These are phyloP conservation scores for Cornus controversa DNA, from an alignment of 148 eudicot genomes.

Conservation along the genomic window DNA sequence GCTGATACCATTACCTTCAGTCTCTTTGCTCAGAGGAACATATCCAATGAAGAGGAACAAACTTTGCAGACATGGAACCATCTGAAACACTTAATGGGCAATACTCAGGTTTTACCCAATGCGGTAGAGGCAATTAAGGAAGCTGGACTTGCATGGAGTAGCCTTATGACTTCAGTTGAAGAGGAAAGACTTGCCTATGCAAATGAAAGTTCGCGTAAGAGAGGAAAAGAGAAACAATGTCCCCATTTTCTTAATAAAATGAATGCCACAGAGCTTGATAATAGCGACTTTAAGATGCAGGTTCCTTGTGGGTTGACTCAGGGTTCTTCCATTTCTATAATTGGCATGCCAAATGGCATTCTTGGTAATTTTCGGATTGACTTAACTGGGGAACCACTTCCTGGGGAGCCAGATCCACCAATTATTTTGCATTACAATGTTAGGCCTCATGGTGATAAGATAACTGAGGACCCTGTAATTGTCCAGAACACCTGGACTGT, in stretches of 20 bases:
- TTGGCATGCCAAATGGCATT: constrained; percentile 88
- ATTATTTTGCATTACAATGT: constrained; percentile 91
- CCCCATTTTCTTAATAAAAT: constrained; percentile 84
- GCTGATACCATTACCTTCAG: constrained; percentile 39
- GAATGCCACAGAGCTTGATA: constrained; percentile 63
- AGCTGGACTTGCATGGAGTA: constrained; percentile 84
- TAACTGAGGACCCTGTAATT: constrained; percentile 91
- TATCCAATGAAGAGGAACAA: constrained; percentile 60
- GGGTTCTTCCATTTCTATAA: constrained; percentile 87
- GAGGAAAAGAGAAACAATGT: constrained; percentile 86
- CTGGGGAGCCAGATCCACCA: constrained; percentile 96
- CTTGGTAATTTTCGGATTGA: constrained; percentile 85
- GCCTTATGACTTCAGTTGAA: constrained; percentile 73
- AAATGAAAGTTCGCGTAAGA: constrained; percentile 52
- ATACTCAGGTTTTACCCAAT: constrained; percentile 74
- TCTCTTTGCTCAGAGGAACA: constrained; percentile 64
- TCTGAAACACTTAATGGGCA: constrained; percentile 53
- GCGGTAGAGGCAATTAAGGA: constrained; percentile 81
- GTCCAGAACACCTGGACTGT: constrained; percentile 98
- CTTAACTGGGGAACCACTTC: constrained; percentile 85
- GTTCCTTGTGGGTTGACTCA: constrained; percentile 95
- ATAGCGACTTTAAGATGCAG: constrained; percentile 57
- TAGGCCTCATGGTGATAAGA: constrained; percentile 87
- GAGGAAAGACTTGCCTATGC: constrained; percentile 52
- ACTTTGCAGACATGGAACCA: constrained; percentile 81